phyloP scores from a whole-genome alignment of 208 protist species.

The Wallacemonas sp. region DNA sequence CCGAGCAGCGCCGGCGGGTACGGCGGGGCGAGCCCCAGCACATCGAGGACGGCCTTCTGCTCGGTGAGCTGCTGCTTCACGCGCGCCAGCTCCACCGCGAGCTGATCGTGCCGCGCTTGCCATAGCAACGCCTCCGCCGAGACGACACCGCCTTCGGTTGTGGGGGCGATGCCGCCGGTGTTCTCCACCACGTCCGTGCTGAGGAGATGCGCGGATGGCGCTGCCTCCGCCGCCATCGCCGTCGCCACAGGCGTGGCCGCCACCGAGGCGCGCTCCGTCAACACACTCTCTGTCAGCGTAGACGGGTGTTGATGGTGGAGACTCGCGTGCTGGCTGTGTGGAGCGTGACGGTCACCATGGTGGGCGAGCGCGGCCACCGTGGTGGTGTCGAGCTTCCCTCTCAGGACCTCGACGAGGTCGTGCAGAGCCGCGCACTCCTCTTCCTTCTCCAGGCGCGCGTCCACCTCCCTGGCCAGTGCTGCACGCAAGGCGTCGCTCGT shows the following conservation, averaged over 20 bases:
- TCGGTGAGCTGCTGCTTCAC: conserved; percentile 57
- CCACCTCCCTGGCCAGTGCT: conserved; percentile 10
- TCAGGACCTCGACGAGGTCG: conserved; percentile 38
- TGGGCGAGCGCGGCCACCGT: conserved; percentile 5
- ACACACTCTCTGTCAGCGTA: neutral
- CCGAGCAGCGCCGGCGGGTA: conserved; percentile 35
- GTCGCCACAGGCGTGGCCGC: neutral
- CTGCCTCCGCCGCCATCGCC: neutral
- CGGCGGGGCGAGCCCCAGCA: conserved; percentile 54
- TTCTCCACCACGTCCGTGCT: too few relatives aligned
- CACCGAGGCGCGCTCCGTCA: neutral
- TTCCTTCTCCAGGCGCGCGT: conserved; percentile 27
- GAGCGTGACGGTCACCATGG: neutral
- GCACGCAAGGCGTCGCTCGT: conserved; percentile 14
- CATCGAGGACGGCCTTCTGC: conserved; percentile 65
- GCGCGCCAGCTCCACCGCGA: conserved; percentile 43
- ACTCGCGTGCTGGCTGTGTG: neutral
- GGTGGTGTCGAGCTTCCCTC: conserved; percentile 21
- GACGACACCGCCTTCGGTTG: neutral
- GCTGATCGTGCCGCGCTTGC: conserved; percentile 25
- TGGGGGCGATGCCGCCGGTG: too few relatives aligned
- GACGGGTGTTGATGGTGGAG: neutral
- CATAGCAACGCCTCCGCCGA: conserved; percentile 16
- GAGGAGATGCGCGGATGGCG: too few relatives aligned
- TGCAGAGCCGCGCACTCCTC: conserved; percentile 52